Conservation (phyloP, 306 rosid genomes). For the Heteromeles arbutifolia region DNA sequence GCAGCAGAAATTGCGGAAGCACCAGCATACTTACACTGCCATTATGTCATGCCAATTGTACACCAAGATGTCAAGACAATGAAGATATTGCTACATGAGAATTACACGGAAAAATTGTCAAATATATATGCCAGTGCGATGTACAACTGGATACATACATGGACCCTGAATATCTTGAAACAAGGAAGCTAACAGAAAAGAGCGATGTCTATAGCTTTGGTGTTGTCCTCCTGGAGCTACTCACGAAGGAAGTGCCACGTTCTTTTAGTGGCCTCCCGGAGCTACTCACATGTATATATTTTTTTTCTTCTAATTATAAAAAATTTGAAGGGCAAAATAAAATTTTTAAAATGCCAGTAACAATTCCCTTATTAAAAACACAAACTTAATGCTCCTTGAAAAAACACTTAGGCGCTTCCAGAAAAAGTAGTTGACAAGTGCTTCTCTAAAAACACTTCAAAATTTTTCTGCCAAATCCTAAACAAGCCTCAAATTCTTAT, state of each 20-base stretch:
- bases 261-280: background rate
- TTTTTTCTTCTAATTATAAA: no score
- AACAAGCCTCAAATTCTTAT: no score
- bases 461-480: no score
- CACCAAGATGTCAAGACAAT: background rate
- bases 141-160: background rate
- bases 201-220: constrained; percentile 22
- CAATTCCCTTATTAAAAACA: no score
- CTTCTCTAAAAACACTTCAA: no score
- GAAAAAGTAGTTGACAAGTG: no score
- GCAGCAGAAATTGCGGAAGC: constrained; percentile 10
- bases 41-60: background rate
- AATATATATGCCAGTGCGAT: background rate
- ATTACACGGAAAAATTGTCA: background rate
- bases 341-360: fast-evolving
- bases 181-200: background rate
- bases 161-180: background rate
- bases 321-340: fast-evolving
- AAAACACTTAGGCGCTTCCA: no score
- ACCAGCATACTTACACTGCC: constrained; percentile 3
- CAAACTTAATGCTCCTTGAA: no score
- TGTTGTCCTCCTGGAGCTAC: constrained; percentile 14
- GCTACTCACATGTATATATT: no score
- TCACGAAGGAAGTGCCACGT: background rate
- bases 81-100: background rate